phyloP scores from a whole-genome alignment of 495 filamentous ascomycete species.

The Cairneyella variabilis region DNA sequence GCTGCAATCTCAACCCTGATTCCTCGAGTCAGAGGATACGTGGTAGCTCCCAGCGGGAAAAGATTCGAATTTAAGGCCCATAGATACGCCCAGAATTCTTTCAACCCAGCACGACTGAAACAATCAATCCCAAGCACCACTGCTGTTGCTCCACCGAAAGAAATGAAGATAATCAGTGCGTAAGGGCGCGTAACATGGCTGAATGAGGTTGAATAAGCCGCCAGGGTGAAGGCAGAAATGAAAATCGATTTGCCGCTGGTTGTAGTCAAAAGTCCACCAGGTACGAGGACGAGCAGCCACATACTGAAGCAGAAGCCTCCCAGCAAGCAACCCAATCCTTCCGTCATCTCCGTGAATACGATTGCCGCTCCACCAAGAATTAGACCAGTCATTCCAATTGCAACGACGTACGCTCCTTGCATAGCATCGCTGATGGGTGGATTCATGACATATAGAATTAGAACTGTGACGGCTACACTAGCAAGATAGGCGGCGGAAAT shows the following conservation, averaged over 20 bases:
- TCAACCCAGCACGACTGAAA: slow-evolving; percentile 81
- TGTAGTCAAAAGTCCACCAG: slow-evolving; percentile 67
- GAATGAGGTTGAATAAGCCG: slow-evolving; percentile 70
- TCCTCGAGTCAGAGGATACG: slow-evolving; percentile 83
- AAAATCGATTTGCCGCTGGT: slow-evolving; percentile 64
- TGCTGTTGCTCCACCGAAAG: slow-evolving; percentile 78
- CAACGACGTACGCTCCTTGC: slow-evolving; percentile 87
- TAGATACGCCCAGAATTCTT: slow-evolving; percentile 94
- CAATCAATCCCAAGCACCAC: slow-evolving; percentile 85
- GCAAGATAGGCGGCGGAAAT: slow-evolving; percentile 72
- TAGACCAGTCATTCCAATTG: slow-evolving; percentile 67
- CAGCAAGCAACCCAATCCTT: slow-evolving; percentile 81
- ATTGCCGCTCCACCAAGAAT: slow-evolving; percentile 73
- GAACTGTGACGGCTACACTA: slow-evolving; percentile 69
- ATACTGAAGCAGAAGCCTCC: slow-evolving; percentile 87
- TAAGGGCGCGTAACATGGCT: slow-evolving; percentile 74
- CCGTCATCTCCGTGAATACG: slow-evolving; percentile 80
- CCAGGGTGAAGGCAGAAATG: slow-evolving; percentile 67
- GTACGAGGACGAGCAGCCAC: slow-evolving; percentile 80
- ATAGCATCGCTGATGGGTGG: slow-evolving; percentile 71
- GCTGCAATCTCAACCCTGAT: slow-evolving; percentile 82
- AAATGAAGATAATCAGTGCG: slow-evolving; percentile 67
- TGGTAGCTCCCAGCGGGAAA: slow-evolving; percentile 71
- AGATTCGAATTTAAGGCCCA: slow-evolving; percentile 79
- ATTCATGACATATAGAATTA: slow-evolving; percentile 89